Base-by-base conservation (phyloP, 2,329 filamentous ascomycete species). In the Periconia macrospinosa region DNA sequence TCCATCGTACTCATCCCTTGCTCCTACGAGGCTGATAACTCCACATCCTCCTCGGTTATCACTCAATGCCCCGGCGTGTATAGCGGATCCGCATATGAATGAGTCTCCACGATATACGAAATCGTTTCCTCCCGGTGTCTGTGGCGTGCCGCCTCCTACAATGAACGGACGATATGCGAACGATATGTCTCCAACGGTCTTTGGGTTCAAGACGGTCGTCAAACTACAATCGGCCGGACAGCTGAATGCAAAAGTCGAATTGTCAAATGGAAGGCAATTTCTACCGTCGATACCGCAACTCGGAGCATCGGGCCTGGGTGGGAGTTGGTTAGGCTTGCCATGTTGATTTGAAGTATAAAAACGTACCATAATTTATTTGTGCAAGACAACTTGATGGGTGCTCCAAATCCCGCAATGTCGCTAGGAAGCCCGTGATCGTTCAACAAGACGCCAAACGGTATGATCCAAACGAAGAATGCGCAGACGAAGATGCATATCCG, bases 361-460 rank as follows among this genome's bases (percentile, higher is more conserved):
- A 27, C 66, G 13, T 78, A 81, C 89, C 89, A 94, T 67, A 89
- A 88, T 8, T 84, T 81, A 45, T 81, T 78, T 15, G 82, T 82
- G 70, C 90, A 94, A 14, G 83, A 79, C 49, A 93, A 82, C 54
- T 81, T 79, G 45, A 81, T 78, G 0, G 89, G 88, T 45, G 76
- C 77, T n/a, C 88, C 89, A 76, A 86, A 89, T 42, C 83, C 86
- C n/a, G 79, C 81, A 48, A 92, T 81, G 58, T 89, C 83, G 20
- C 80, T 65, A 1, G 78, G 73, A 47, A 78, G 73, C 15, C 83
- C 80, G 47, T 85, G 86, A 51, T 82, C 78, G 59, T 85, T 83
- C 71, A 90, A 82, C 33, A 92, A 81, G 27, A 91, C 70, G 20
- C 83, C 81, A 69, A 92, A 92, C 1, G 83, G 77, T 30, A 89